Evolutionary conservation across 208 protist genomes (phyloP).

Genomic region (Naegleria fowleri): DNA sequence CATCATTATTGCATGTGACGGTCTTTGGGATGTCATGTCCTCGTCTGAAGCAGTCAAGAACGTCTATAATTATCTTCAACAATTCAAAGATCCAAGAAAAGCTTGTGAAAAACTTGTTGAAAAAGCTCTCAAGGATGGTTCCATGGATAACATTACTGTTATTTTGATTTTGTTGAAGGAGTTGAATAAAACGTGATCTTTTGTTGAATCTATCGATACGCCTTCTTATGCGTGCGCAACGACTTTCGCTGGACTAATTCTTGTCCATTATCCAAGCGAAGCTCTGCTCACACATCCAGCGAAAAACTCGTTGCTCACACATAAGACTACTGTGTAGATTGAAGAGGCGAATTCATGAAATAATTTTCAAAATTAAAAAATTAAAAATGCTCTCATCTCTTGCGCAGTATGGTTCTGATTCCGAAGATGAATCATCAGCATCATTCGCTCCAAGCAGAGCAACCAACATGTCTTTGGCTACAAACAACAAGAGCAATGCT

Average conservation of each 20-base stretch:
- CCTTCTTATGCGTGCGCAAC: no score
- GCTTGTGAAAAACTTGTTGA: conserved; percentile 71
- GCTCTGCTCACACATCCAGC: no score
- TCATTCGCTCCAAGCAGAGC: no score
- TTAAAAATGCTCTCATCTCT: neutral
- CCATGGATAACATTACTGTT: conserved; percentile 78
- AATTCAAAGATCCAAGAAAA: conserved; percentile 61
- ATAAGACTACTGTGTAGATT: no score
- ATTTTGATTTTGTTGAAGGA: conserved; percentile 76
- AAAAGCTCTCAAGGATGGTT: conserved; percentile 74
- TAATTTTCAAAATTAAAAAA: no score
- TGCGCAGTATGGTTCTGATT: neutral
- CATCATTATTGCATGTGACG: conserved; percentile 77
- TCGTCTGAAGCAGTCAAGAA: conserved; percentile 77
- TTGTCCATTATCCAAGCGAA: no score
- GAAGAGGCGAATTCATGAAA: no score
- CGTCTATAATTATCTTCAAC: conserved; percentile 66
- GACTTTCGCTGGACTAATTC: no score
- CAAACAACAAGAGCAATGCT: neutral
- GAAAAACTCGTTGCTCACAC: no score
- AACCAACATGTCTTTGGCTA: no score
- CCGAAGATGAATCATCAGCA: neutral
- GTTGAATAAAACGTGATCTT: neutral
- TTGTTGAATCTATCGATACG: no score
- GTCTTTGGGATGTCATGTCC: conserved; percentile 77